Base-by-base conservation (phyloP, 2,329 filamentous ascomycete species). In the Fusarium avenaceum region DNA sequence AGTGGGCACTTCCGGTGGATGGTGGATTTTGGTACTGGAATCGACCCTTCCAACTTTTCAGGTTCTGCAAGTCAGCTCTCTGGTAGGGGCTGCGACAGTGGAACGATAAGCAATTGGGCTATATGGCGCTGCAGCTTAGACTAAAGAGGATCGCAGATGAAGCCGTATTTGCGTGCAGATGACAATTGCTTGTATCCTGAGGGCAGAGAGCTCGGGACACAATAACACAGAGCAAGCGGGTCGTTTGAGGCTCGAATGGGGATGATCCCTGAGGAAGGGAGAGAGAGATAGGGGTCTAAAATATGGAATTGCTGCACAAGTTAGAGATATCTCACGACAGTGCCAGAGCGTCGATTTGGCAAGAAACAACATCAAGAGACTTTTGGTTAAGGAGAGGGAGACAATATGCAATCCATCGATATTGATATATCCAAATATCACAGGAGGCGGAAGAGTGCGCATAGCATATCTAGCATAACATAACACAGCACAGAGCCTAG, bases 1-100 rank as follows among this genome's bases (percentile, higher is more conserved):
- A 55, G 67, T 70, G 67, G 67, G 38, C 67, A 57, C 63, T 51
- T 28, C 44, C 49, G 51, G 57, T 67, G 63, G 63, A 53, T 53
- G 50, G 57, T 64, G 63, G 63, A 53, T 53, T 46, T 32, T 51
- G 42, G 56, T 65, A 46, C 38, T 66, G 46, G 43, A 66, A 62
- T 46, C 52, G 52, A 35, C 62, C 24, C 62, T 56, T 69, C 48
- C 48, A 65, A 67, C 62, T 59, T 43, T 57, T 57, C 40, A 45
- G 53, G 35, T 22, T 26, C 44, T 45, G 53, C 50, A 52, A 56
- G 50, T 32, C 39, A 43, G 51, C 46, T 64, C 56, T 35, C 54
- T 68, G 51, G 33, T 50, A 53, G 63, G 57, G 56, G 52, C 49
- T 53, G 51, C 46, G 57, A 57, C 44, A 30, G 60, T 62, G 63